Conservation (phyloP, 2,329 filamentous ascomycete species). For the Didymella keratinophila region DNA sequence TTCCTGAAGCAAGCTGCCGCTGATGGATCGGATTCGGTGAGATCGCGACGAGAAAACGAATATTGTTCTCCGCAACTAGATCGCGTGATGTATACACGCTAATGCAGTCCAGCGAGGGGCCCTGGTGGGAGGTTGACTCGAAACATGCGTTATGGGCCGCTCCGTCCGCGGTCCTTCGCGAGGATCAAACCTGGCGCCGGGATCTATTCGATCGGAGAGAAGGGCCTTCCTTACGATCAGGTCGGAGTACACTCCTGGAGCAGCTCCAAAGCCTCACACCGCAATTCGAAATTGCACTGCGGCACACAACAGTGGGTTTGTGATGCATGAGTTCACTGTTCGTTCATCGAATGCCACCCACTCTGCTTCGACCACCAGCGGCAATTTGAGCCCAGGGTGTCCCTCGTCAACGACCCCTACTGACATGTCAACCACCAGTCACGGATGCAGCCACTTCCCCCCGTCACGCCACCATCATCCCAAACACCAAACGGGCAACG, state of each 20-base stretch:
- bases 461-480: conserved; percentile 10
- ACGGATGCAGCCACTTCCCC: conserved; percentile 13
- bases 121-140: background rate
- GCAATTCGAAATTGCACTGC: conserved; percentile 7
- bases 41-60: conserved; percentile 20
- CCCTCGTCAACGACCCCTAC: conserved; percentile 8
- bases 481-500: conserved; percentile 5
- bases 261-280: conserved; percentile 1
- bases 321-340: background rate
- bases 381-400: conserved; percentile 6
- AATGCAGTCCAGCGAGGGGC: conserved; percentile 7
- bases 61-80: conserved; percentile 12
- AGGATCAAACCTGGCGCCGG: conserved; percentile 11
- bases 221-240: conserved; percentile 1
- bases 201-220: conserved; percentile 6
- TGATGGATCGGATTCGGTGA: background rate
- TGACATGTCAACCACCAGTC: conserved; percentile 11
- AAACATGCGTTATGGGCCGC: conserved; percentile 16
- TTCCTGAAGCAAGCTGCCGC: conserved; percentile 3
- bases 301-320: background rate
- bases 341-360: background rate
- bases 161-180: conserved; percentile 12
- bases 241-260: conserved; percentile 5
- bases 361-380: background rate
- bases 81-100: conserved; percentile 22